These are phyloP conservation scores for Rhodotorula sp. DNA, from an alignment of 1,284 basidiomycete genomes.

Conservation along the genomic window DNA sequence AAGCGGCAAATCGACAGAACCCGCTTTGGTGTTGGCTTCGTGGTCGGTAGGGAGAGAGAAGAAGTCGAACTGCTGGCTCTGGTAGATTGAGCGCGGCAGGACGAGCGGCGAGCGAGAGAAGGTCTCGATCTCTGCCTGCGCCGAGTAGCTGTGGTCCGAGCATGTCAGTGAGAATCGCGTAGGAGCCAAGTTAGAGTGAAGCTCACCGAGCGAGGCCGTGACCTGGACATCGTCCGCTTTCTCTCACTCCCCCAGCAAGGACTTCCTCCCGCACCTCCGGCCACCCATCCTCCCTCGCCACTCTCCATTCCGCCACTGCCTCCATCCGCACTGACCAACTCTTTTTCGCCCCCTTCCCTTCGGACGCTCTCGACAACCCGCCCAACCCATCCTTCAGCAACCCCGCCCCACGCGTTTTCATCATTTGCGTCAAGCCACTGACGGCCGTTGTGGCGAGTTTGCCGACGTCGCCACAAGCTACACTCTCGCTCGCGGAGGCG, in stretches of 20 bases:
- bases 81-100: constrained; percentile 70
- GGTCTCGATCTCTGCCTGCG: constrained; percentile 75
- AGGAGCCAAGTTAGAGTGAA: neutral
- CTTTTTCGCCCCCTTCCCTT: neutral
- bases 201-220: neutral
- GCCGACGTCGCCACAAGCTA: constrained; percentile 30
- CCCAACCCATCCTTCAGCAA: neutral
- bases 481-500: neutral
- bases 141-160: constrained; percentile 57
- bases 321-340: constrained; percentile 12
- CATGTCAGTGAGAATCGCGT: neutral
- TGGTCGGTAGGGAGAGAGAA: constrained; percentile 49
- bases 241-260: neutral
- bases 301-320: constrained; percentile 20
- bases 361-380: neutral
- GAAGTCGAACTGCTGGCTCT: constrained; percentile 77
- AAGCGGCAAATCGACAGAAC: constrained; percentile 65
- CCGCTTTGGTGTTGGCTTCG: constrained; percentile 54
- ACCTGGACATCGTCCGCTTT: neutral
- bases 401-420: constrained; percentile 17
- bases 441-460: constrained; percentile 30
- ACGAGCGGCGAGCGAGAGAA: constrained; percentile 59
- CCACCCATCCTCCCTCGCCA: constrained; percentile 12
- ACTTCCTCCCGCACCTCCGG: constrained; percentile 18
- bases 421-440: constrained; percentile 32